Evolutionary conservation across 305 asterid species (phyloP), one percentile per base, ranked within the genome.

Genomic region (Rubia peregrina): DNA sequence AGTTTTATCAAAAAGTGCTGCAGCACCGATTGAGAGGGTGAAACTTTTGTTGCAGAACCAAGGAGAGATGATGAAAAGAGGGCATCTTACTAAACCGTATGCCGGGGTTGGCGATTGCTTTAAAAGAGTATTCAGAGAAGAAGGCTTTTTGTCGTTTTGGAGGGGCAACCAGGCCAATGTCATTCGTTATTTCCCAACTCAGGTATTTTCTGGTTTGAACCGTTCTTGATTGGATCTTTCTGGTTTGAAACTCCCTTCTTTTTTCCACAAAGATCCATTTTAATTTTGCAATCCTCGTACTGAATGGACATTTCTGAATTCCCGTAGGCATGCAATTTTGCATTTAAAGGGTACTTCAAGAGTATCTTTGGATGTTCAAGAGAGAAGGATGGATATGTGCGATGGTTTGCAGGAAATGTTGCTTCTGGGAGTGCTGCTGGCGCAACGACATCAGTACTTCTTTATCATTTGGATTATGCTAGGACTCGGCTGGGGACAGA

Each of bases 351-450:
- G 66, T 89, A 94, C 81, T 94, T 83, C 90, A 87, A 81, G 79
- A 73, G 83, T 73, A 68, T 79, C 30, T 80, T 94, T 76, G 95
- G 92, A 71, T 84, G 83, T 78, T 88, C 96, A n/a, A 94, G 86
- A 79, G 96, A 86, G 70, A 85, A 76, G 75, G 93, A 91, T 78
- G 98, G 98, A 70, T 86, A 91, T 76, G 36, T 83, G 12, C 88
- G 85, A 84, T 89, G 98, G 95, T 91, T 91, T 87, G 96, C 95
- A 40, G 96, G 96, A 71, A 94, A 94, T 78, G 90, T 94, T 81
- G 96, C 95, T 79, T 89, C 99, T 1, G 99, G 99, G 71, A 91
- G 98, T 83, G 98, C 97, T 80, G 98, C 99, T 51, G 99, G 98
- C 75, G 98, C 96, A 13, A 91, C 95, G n/a, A 91, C 99, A 46